These are phyloP conservation scores for Scheffersomyces coipomensis DNA, from an alignment of 805 yeast species.

Conservation along the genomic window DNA sequence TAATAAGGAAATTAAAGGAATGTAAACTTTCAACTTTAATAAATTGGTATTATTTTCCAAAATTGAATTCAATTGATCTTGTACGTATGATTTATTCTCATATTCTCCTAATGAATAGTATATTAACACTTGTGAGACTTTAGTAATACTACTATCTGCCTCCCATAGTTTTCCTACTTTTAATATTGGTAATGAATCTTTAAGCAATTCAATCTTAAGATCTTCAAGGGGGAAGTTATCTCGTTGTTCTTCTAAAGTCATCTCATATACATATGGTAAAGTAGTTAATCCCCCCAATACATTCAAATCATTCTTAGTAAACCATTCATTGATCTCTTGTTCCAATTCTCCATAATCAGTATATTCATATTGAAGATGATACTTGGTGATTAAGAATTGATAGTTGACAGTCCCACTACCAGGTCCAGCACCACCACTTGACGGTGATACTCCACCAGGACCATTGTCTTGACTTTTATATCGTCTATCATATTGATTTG, in stretches of 20 bases:
- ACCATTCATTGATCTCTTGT: conserved; percentile 39
- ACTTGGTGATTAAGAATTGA: conserved; percentile 30
- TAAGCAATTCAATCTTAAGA: conserved; percentile 1
- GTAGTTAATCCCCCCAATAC: conserved; percentile 16
- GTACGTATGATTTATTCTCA: conserved; percentile 1
- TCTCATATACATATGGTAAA: conserved; percentile 7
- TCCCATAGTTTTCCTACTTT: not conserved
- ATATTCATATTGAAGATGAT: conserved; percentile 28
- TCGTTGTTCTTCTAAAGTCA: not conserved
- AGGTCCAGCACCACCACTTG: not conserved
- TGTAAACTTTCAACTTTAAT: conserved; percentile 4
- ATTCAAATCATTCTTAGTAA: conserved; percentile 28
- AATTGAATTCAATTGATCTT: conserved; percentile 12
- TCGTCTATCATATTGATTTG: conserved; percentile 6
- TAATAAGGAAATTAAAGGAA: conserved; percentile 5
- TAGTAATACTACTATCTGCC: not conserved
- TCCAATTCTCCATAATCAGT: conserved; percentile 23
- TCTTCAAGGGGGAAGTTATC: not conserved
- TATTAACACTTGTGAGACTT: conserved; percentile 12
- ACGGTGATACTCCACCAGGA: not conserved
- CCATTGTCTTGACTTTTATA: not conserved
- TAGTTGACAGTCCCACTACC: conserved; percentile 6
- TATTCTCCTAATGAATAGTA: conserved; percentile 29
- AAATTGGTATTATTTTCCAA: conserved; percentile 8
- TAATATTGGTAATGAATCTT: no score